Conservation (phyloP, 768 basidiomycete genomes). For the Boletus vermiculosoides region DNA sequence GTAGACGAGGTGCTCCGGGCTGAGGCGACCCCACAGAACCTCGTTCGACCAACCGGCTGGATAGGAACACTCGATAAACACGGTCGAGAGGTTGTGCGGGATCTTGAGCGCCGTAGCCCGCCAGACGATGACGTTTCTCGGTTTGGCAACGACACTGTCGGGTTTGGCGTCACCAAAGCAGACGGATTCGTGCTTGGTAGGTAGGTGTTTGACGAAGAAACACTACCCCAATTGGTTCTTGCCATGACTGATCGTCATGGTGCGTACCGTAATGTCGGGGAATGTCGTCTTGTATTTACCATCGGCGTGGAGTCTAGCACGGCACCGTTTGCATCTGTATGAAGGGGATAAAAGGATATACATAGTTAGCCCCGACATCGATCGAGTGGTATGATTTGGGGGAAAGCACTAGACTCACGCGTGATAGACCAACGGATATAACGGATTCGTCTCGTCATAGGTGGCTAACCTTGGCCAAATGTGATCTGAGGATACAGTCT, state of each 20-base stretch:
- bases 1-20: slow-evolving; percentile 70
- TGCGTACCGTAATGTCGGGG: slow-evolving; percentile 58
- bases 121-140: slow-evolving; percentile 75
- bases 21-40: slow-evolving; percentile 81
- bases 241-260: slow-evolving; percentile 75
- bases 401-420: slow-evolving; percentile 44
- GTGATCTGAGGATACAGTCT: slow-evolving; percentile 70
- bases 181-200: slow-evolving; percentile 68
- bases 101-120: slow-evolving; percentile 75
- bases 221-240: slow-evolving; percentile 56
- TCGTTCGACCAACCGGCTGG: slow-evolving; percentile 67
- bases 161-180: slow-evolving; percentile 97
- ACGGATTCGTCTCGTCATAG: slow-evolving; percentile 62
- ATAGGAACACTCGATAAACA: slow-evolving; percentile 97
- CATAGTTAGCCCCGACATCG: slow-evolving; percentile 13
- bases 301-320: slow-evolving; percentile 48
- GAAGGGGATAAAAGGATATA: not conserved
- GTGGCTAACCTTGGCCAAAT: slow-evolving; percentile 87
- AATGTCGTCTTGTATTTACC: slow-evolving; percentile 52
- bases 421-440: slow-evolving; percentile 60
- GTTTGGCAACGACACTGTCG: slow-evolving; percentile 62
- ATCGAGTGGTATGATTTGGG: not conserved
- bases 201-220: slow-evolving; percentile 77
- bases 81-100: slow-evolving; percentile 60
- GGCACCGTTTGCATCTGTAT: no score